Conservation (phyloP, 306 rosid species). For the Parietaria judaica region DNA sequence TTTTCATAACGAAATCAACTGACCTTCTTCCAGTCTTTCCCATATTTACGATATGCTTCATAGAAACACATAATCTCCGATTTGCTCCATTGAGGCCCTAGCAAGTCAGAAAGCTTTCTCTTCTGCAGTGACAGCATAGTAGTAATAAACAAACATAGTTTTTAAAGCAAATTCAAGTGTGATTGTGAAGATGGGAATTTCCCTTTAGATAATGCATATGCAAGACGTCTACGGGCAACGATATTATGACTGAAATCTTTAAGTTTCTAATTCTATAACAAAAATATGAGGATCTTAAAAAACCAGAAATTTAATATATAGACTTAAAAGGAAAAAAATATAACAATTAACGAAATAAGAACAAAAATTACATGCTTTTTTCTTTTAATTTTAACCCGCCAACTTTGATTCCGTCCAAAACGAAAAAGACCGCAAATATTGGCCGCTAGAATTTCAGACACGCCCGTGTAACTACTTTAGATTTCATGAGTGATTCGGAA, state of each 20-base stretch:
- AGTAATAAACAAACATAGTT: constrained; percentile 11
- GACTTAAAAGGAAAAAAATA: background rate
- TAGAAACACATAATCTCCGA: constrained; percentile 71
- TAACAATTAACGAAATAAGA: background rate
- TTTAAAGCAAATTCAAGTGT: background rate
- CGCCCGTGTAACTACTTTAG: background rate
- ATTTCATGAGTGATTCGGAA: background rate
- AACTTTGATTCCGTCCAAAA: background rate
- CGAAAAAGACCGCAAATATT: background rate
- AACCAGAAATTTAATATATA: background rate
- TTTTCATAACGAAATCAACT: constrained; percentile 18
- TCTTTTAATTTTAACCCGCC: background rate
- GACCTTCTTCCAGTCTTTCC: constrained; percentile 96
- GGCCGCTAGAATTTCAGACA: background rate
- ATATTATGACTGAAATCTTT: background rate
- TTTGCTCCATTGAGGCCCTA: constrained; percentile 91
- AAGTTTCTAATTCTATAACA: background rate
- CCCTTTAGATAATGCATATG: background rate
- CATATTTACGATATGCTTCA: constrained; percentile 78
- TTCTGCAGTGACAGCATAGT: constrained; percentile 42
- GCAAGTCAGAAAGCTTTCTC: constrained; percentile 84
- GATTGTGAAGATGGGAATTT: background rate
- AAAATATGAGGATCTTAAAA: background rate
- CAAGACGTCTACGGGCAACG: background rate
- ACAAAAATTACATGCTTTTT: background rate